phyloP scores from a whole-genome alignment of 345 rosid genomes.

The Euphorbia peplus region DNA sequence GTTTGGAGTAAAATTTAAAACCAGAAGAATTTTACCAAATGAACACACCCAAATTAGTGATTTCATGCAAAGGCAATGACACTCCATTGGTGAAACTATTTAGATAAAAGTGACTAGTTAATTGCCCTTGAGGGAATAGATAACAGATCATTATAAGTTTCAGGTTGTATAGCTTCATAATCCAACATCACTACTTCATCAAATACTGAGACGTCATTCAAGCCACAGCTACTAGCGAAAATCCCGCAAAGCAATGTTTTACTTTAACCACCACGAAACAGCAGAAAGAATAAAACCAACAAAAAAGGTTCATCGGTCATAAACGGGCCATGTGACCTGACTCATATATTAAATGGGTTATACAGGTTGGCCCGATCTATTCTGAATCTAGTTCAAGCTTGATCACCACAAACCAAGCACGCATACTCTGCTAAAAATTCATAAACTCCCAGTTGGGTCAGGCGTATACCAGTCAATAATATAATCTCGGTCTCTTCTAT shows the following conservation, averaged over 20 bases:
- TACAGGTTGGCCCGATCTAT: no score
- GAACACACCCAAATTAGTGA: background rate
- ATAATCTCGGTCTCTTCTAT: background rate
- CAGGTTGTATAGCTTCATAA: background rate
- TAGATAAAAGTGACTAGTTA: background rate
- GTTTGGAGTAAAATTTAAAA: background rate
- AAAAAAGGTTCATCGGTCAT: no score
- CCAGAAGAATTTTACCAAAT: background rate
- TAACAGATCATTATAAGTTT: no score
- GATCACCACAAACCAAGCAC: background rate
- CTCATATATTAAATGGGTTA: no score
- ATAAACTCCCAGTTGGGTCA: background rate
- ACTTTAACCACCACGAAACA: background rate
- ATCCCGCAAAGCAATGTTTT: background rate
- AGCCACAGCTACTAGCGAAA: background rate
- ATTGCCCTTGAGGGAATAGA: no score
- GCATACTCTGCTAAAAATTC: background rate
- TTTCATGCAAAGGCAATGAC: background rate
- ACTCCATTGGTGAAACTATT: background rate
- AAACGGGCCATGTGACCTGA: no score
- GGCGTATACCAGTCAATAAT: background rate
- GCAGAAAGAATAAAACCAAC: background rate
- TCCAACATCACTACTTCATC: background rate
- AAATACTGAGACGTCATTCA: background rate
- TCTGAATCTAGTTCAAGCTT: background rate